These are phyloP conservation scores for Penicillium griseofulvum DNA, from an alignment of 2,329 filamentous ascomycete species.

Conservation along the genomic window DNA sequence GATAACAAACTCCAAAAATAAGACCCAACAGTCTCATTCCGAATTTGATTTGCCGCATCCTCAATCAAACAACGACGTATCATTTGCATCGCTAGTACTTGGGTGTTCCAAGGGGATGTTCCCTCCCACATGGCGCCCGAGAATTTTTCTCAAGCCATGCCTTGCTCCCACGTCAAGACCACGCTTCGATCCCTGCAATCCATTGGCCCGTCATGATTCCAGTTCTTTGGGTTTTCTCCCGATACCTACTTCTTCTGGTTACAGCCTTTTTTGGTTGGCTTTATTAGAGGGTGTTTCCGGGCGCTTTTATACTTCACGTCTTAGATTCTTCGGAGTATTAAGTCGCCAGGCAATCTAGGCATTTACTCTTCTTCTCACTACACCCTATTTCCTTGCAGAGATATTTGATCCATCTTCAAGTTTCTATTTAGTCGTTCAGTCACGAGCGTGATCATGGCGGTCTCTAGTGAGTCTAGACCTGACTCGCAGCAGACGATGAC, in stretches of 20 bases:
- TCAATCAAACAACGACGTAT: slow-evolving; percentile 19
- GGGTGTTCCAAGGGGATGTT: not conserved
- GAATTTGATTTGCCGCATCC: not conserved
- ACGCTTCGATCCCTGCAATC: slow-evolving; percentile 13
- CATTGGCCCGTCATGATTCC: not conserved
- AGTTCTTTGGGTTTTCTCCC: slow-evolving; percentile 8
- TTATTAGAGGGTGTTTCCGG: not conserved
- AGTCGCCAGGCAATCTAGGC: not conserved
- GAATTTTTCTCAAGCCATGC: slow-evolving; percentile 18
- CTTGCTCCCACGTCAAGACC: slow-evolving; percentile 23
- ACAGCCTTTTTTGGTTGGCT: not conserved
- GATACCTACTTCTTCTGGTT: slow-evolving; percentile 17
- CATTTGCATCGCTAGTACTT: slow-evolving; percentile 4
- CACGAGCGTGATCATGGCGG: slow-evolving; percentile 10
- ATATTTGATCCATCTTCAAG: not conserved
- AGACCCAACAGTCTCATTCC: slow-evolving; percentile 1
- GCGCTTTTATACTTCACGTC: not conserved
- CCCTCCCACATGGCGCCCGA: slow-evolving; percentile 22
- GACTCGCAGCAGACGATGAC: slow-evolving; percentile 16
- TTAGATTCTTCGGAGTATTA: not conserved
- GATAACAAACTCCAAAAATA: slow-evolving; percentile 10
- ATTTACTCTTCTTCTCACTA: not conserved
- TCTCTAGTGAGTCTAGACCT: slow-evolving; percentile 5
- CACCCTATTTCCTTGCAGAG: not conserved
- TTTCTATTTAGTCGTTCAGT: not conserved